These are phyloP conservation scores for Azolla pinnata DNA, from an alignment of 75 land plant genomes.

Conservation along the genomic window DNA sequence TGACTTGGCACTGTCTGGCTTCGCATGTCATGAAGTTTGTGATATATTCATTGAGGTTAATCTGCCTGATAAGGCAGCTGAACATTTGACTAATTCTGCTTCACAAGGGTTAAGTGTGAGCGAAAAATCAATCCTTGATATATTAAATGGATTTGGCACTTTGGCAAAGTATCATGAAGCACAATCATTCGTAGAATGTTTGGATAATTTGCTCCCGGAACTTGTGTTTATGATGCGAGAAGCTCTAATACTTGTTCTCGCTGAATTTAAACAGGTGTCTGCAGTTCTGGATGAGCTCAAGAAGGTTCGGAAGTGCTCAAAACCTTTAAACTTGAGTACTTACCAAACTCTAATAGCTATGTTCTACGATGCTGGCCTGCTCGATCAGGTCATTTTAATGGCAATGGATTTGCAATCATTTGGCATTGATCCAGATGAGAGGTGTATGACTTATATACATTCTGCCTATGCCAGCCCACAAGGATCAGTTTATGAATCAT, in stretches of 20 bases:
- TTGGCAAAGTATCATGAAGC: conserved; percentile 46
- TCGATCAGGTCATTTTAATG: conserved; percentile 42
- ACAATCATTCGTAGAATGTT: conserved; percentile 21
- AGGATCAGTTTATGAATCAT: neutral
- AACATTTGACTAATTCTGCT: conserved; percentile 34
- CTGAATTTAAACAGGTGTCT: conserved; percentile 30
- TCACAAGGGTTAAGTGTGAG: conserved; percentile 28
- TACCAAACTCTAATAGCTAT: conserved; percentile 43
- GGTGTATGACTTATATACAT: neutral
- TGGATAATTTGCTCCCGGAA: conserved; percentile 21
- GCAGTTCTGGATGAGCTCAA: conserved; percentile 55
- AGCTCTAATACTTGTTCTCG: conserved; percentile 38
- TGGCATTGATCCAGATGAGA: conserved; percentile 33
- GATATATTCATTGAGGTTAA: conserved; percentile 44
- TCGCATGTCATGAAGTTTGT: conserved; percentile 29
- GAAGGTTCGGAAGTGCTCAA: conserved; percentile 9
- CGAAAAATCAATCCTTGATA: conserved; percentile 22
- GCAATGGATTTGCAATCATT: conserved; percentile 51
- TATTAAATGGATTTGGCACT: conserved; percentile 35
- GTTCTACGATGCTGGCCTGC: conserved; percentile 39
- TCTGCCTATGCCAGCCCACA: neutral
- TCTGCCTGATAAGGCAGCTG: conserved; percentile 42
- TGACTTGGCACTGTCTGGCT: conserved; percentile 36
- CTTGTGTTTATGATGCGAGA: conserved; percentile 26
- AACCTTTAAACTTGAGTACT: conserved; percentile 8